Evolutionary conservation across 306 rosid species (phyloP), one percentile per base, ranked within the genome.

Genomic region (Quillaja saponaria): DNA sequence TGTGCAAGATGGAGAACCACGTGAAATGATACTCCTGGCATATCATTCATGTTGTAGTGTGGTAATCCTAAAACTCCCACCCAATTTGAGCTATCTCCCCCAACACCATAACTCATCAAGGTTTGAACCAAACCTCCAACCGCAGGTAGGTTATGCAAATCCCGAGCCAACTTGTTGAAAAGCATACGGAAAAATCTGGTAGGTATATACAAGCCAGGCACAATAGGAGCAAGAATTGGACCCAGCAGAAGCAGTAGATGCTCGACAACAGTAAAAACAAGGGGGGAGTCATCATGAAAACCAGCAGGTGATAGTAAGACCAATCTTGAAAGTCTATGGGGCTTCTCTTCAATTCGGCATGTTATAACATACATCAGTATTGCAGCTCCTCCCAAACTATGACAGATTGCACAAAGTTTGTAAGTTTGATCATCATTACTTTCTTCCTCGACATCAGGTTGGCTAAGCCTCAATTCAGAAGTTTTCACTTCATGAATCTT

Each of bases 11-110:
- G 97, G 38, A 88, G 81, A 3, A 82, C 88, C 55, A 91, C 82
- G 0, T 70, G 82, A 53, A 91, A 82, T 17, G 97, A 77, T 14
- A 91, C 84, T 14, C 97, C 97, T 0, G 96, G 97, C 97, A 91
- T 91, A 68, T 91, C 97, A 34, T 91, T 86, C 95, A 88, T 91
- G 72, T 91, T 91, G 77, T 91, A 91, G 76, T 91, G 97, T 4
- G 97, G 95, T 41, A 86, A 50, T 13, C 95, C 95, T 53, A 88
- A 55, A 10, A 84, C 96, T 13, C 97, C 97, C 28, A 91, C 91
- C 97, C 97, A 91, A 58, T 91, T 91, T 49, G 97, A 91, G 75
- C 96, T 91, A 78, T 91, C 97, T 18, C 97, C 97, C 6, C 97
- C 97, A 47, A 80, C 90, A 34, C 79, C 66, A 55, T 91, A 91